A percentile compares a stretch with the other conserved stretches of the same genome.
Conservation (phyloP, 1,284 basidiomycete species). For the Flammula alnicola region DNA sequence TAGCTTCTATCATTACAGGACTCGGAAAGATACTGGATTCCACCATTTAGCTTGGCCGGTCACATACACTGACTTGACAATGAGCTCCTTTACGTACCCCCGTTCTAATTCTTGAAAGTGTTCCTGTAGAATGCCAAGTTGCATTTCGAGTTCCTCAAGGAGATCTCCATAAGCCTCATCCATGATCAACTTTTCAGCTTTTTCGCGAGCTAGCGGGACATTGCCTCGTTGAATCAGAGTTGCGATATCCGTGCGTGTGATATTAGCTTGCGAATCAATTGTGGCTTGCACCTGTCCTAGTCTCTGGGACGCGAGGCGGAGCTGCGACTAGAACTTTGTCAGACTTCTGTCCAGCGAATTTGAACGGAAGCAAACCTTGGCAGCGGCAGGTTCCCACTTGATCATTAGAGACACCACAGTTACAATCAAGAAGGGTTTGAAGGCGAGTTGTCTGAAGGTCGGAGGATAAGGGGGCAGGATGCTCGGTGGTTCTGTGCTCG, state of each 20-base stretch:
- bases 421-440: not conserved
- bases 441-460: not conserved
- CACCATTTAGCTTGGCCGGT: slow-evolving; percentile 3
- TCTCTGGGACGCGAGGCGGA: slow-evolving; percentile 65
- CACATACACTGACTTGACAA: too few species aligned
- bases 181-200: slow-evolving; percentile 66
- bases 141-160: slow-evolving; percentile 67
- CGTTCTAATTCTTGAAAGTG: slow-evolving; percentile 60
- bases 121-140: slow-evolving; percentile 63
- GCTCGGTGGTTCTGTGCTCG: slow-evolving; percentile 2
- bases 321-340: slow-evolving; percentile 50
- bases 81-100: slow-evolving; percentile 38
- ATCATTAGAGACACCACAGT: too few species aligned
- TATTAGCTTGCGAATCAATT: slow-evolving; percentile 64
- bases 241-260: slow-evolving; percentile 68
- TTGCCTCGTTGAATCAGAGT: slow-evolving; percentile 64
- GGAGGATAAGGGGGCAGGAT: not conserved
- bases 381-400: slow-evolving; percentile 48
- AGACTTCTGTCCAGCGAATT: not conserved
- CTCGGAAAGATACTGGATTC: slow-evolving; percentile 43
- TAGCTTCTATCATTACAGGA: slow-evolving; percentile 62
- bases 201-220: slow-evolving; percentile 64
- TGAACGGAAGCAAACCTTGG: slow-evolving; percentile 47
- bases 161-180: slow-evolving; percentile 67
- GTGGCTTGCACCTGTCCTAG: slow-evolving; percentile 72